Base-by-base conservation (phyloP, 441 rosid genomes). In the Geranium incanum region DNA sequence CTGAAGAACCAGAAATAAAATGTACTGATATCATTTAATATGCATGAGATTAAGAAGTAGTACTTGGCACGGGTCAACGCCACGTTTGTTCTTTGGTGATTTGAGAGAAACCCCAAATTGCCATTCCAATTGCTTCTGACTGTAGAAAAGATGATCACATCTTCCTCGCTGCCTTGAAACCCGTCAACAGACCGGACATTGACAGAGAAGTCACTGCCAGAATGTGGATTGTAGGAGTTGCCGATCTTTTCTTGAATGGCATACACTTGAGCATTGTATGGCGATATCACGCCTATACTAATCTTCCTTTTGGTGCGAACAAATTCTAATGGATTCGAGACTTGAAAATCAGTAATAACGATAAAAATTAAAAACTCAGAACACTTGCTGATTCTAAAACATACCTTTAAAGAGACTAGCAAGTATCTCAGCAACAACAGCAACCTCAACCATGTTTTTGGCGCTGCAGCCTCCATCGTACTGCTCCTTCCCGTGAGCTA, bases 101-200 rank as follows among this genome's bases (percentile, higher is more conserved):
- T 62, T 0, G 81, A 57, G 55, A 78, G 66, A 43, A 76, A 73
- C 23, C 78, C 80, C 52, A 80, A 71, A 0, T 66, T 68, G 70
- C 76, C 78, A 0, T 38, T 9, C 3, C 3, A 15, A 23, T 81
- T 78, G 1, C 77, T 77, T 73, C 82, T 78, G 0, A 81, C 83
- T 0, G 82, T 80, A 3, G 84, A 81, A 0, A 84, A 7, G 0
- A 84, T 72, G 38, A 82, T 76, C 1, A 84, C 62, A 65, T 84
- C 86, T 73, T 78, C 81, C 68, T 84, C 86, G 0, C 77, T 72
- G 0, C 86, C 88, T 36, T 78, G 84, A 67, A 85, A 81, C 0
- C 81, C 83, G 65, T 81, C 84, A 36, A 85, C 60, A 3, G 81
- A 69, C 36, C 67, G 43, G 48, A 85, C 81, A 36, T 52, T 73